Evolutionary conservation across 164 flowering plant species (phyloP).

Genomic region (Warburgia ugandensis): DNA sequence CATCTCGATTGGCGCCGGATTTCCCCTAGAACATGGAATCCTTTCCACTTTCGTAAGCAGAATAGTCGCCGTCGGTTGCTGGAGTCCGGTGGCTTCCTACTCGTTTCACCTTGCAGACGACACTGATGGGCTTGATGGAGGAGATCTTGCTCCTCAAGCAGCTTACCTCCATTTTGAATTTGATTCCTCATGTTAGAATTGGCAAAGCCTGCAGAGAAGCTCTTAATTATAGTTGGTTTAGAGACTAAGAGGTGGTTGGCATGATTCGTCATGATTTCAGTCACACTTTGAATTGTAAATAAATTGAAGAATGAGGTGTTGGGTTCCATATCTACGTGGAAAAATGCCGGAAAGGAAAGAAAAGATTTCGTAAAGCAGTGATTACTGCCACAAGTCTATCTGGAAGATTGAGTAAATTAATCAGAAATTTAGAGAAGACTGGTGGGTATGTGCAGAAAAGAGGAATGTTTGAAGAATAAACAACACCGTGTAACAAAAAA

Average conservation of each 20-base stretch:
- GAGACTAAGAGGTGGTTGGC: background rate
- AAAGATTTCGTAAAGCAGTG: background rate
- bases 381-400: background rate
- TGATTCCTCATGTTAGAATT: background rate
- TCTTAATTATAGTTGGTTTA: background rate
- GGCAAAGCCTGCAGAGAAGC: background rate
- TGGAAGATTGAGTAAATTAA: background rate
- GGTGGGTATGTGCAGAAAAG: background rate
- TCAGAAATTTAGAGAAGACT: background rate
- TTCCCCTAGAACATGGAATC: slow-evolving; percentile 1
- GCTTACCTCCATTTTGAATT: slow-evolving; percentile 1
- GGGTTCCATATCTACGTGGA: background rate
- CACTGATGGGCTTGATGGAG: background rate
- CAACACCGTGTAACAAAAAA: too few relatives aligned
- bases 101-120: background rate
- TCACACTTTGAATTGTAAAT: background rate
- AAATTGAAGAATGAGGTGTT: background rate
- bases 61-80: background rate
- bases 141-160: slow-evolving; percentile 1
- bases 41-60: slow-evolving; percentile 8
- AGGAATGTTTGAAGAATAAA: too few relatives aligned
- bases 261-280: background rate
- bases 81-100: background rate
- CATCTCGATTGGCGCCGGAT: background rate
- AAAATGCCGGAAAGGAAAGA: background rate